These are phyloP conservation scores for Clonostachys rhizophaga DNA, from an alignment of 2,329 filamentous ascomycete species.

Conservation along the genomic window DNA sequence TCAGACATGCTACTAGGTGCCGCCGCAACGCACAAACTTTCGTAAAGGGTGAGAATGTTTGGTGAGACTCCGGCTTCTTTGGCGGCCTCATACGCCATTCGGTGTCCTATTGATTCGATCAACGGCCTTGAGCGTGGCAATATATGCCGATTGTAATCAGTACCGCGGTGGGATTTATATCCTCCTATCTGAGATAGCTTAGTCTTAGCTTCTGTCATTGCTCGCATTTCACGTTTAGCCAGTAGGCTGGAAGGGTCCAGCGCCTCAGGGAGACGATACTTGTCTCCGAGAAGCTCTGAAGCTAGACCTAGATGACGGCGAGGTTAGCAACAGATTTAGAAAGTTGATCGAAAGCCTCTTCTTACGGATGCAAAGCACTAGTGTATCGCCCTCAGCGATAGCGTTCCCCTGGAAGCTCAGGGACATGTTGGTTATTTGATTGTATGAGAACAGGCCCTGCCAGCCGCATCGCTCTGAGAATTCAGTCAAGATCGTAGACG, in stretches of 20 bases:
- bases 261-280: constrained; percentile 10
- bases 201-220: background rate
- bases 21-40: too few species aligned
- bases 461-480: constrained; percentile 17
- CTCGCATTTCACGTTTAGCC: constrained; percentile 11
- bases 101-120: constrained; percentile 15
- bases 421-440: constrained; percentile 12
- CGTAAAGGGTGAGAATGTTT: too few species aligned
- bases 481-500: constrained; percentile 7
- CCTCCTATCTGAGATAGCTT: constrained; percentile 3
- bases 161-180: constrained; percentile 6
- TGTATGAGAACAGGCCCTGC: constrained; percentile 16
- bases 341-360: background rate
- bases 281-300: constrained; percentile 14
- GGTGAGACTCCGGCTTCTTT: background rate
- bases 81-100: constrained; percentile 20
- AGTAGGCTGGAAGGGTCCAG: constrained; percentile 7
- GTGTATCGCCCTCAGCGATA: constrained; percentile 16
- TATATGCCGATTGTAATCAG: constrained; percentile 10
- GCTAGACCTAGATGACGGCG: constrained; percentile 9
- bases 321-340: background rate
- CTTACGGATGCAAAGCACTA: constrained; percentile 19
- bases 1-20: too few species aligned
- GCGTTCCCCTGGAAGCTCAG: constrained; percentile 10
- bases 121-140: constrained; percentile 15